These are phyloP conservation scores for Sclerotinia nivalis DNA, from an alignment of 2,329 filamentous ascomycete genomes.

Conservation along the genomic window DNA sequence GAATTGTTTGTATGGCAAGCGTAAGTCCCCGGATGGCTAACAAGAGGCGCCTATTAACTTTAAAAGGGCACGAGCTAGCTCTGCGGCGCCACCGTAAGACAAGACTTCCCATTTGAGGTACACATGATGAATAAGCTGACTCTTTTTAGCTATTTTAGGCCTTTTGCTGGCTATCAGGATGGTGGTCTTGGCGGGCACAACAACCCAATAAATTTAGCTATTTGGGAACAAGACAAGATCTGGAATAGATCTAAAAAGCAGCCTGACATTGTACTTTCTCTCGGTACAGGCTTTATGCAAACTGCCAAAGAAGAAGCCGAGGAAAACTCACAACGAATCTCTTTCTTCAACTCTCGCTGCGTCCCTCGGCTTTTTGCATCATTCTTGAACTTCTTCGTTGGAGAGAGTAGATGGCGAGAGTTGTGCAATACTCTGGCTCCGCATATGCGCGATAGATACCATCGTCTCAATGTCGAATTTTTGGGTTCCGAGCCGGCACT, in stretches of 20 bases:
- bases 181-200: background rate
- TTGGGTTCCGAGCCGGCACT: background rate
- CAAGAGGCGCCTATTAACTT: too few relatives aligned
- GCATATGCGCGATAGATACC: background rate
- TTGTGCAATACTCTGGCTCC: background rate
- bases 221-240: slow-evolving; percentile 2
- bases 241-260: background rate
- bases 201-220: background rate
- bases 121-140: too few relatives aligned
- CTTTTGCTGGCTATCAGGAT: background rate
- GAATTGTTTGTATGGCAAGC: background rate
- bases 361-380: background rate
- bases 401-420: background rate
- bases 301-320: background rate
- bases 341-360: background rate
- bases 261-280: background rate
- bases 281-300: background rate
- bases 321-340: background rate
- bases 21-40: too few relatives aligned
- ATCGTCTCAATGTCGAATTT: background rate
- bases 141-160: background rate
- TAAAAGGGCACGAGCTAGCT: background rate
- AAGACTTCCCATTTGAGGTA: too few relatives aligned
- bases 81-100: background rate
- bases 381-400: slow-evolving; percentile 4